Base-by-base conservation (phyloP, 192 early-diverging fungal species). In the Pilobolus umbonatus region DNA sequence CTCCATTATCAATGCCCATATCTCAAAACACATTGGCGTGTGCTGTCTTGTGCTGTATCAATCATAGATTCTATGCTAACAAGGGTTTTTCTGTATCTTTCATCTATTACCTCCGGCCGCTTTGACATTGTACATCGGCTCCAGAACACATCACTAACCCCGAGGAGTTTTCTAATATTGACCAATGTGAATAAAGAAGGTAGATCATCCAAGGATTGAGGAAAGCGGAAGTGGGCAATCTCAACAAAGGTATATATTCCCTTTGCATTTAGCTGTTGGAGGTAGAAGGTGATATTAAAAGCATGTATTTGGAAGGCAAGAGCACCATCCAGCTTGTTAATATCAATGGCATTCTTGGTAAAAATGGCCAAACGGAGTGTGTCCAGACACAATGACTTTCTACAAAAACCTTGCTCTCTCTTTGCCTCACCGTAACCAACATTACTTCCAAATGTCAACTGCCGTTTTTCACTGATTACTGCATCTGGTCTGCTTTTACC, bases 351-450 rank as follows among this genome's bases (percentile, higher is more conserved):
- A 42, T 50, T 50, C 30, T 60, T 60, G 21, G 1, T 50, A n/a
- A 28, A 64, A 17, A 36, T 53, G 14, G 55, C 55, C 39, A 64
- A 39, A 29, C 47, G 45, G 12, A 64, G 38, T 8, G 43, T 43
- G 22, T 48, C 46, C 29, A 57, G 26, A n/a, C 34, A 47, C n/a
- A 64, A 12, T 24, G 0, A 11, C 6, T 38, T 3, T 5, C 26
- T 48, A 19, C 34, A 14, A 21, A 46, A 32, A 6, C 36, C 21
- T 47, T 53, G 10, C 22, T 51, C 31, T 1, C 31, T 29, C n/a
- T 64, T 64, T 14, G 46, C 62, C 34, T 64, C 62, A 4, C 53
- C 62, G 43, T 56, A 49, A 10, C 62, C 62, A n/a, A 55, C 7
- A 21, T 26, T 42, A 15, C 46, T 28, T 42, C 21, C 47, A 57